Conservation (phyloP, 106 monocot genomes). For the Apostasia shenzhenica region DNA sequence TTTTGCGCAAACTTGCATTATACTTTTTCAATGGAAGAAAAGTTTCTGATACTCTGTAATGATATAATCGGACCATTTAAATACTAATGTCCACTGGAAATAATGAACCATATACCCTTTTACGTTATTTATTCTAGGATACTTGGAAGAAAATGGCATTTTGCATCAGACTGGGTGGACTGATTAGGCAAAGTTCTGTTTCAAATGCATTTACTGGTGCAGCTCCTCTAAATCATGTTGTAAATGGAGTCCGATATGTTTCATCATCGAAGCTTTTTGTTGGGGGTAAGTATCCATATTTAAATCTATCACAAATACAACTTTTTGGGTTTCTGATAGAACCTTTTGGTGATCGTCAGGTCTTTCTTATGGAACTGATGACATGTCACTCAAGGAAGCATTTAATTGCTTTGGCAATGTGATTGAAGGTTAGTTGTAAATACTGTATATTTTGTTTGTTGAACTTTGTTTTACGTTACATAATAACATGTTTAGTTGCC, state of each 20-base stretch:
- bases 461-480: not conserved
- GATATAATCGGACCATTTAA: too few relatives aligned
- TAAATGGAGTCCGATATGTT: slow-evolving; percentile 38
- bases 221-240: slow-evolving; percentile 18
- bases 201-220: slow-evolving; percentile 1
- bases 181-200: slow-evolving; percentile 17
- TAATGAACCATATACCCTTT: too few relatives aligned
- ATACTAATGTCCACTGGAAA: too few relatives aligned
- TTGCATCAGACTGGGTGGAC: slow-evolving; percentile 19
- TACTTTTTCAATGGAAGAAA: too few relatives aligned
- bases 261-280: slow-evolving; percentile 62
- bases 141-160: slow-evolving; percentile 21
- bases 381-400: slow-evolving; percentile 62
- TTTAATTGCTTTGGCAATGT: slow-evolving; percentile 75
- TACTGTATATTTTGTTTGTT: not conserved
- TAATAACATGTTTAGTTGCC: not conserved
- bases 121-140: not conserved
- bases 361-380: slow-evolving; percentile 69
- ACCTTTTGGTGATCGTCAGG: slow-evolving; percentile 27
- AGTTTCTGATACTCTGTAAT: too few relatives aligned
- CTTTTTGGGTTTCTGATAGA: not conserved
- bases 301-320: not conserved
- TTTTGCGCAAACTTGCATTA: too few relatives aligned
- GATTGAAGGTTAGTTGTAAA: slow-evolving; percentile 50
- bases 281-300: slow-evolving; percentile 38